phyloP scores from a whole-genome alignment of 2,329 filamentous ascomycete genomes.

The Macroventuria anomochaeta region DNA sequence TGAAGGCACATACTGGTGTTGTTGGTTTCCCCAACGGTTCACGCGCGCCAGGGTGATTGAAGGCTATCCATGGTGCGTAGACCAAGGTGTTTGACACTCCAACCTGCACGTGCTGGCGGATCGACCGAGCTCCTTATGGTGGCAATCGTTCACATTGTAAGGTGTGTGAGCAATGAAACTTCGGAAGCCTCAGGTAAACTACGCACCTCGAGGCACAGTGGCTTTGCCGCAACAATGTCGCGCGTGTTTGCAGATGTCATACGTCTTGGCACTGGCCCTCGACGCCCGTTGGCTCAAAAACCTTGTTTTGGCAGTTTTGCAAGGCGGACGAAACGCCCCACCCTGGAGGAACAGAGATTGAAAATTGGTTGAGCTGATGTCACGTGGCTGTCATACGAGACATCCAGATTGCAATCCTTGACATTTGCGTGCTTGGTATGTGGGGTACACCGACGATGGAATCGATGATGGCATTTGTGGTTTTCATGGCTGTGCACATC shows the following conservation, averaged over 20 bases:
- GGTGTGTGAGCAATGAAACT: not conserved
- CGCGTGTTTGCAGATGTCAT: constrained; percentile 4
- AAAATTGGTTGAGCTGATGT: constrained; percentile 15
- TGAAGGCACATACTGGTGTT: not conserved
- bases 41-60: not conserved
- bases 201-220: not conserved
- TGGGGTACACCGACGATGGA: constrained; percentile 15
- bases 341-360: constrained; percentile 1
- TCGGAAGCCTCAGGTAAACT: not conserved
- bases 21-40: too few species aligned
- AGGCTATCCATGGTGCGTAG: not conserved
- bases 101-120: not conserved
- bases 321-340: constrained; percentile 12
- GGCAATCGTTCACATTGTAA: not conserved
- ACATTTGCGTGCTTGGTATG: constrained; percentile 14
- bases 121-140: not conserved
- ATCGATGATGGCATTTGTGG: constrained; percentile 18
- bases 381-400: constrained; percentile 19
- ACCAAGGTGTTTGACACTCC: not conserved
- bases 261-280: not conserved
- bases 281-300: constrained; percentile 1
- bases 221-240: not conserved
- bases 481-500: constrained; percentile 14
- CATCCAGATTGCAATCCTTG: constrained; percentile 12
- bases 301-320: constrained; percentile 13